These are phyloP conservation scores for Albifimbria verrucaria DNA, from an alignment of 2,329 filamentous ascomycete species.

Conservation along the genomic window DNA sequence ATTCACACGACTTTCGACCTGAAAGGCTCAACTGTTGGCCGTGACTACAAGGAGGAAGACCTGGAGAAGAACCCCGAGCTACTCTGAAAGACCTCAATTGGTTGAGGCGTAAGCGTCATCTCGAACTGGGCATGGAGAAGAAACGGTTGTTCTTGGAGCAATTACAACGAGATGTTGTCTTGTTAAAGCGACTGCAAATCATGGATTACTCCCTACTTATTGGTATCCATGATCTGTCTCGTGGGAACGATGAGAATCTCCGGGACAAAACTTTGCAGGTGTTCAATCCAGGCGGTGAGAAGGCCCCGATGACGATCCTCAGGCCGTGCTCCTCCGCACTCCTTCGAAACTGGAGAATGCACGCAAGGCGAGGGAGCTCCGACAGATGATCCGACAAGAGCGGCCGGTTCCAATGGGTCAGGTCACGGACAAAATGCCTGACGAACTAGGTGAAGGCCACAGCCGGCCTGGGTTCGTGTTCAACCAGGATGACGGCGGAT, in stretches of 20 bases:
- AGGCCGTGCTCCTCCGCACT: conserved; percentile 73
- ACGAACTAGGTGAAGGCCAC: conserved; percentile 75
- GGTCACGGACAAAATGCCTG: conserved; percentile 80
- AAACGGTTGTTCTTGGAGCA: conserved; percentile 86
- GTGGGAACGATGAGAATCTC: conserved; percentile 93
- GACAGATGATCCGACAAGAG: conserved; percentile 89
- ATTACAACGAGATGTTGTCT: conserved; percentile 78
- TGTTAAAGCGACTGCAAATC: conserved; percentile 86
- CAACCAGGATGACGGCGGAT: conserved; percentile 90
- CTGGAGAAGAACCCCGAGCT: conserved; percentile 85
- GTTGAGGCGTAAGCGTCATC: conserved; percentile 77
- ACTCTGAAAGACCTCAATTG: conserved; percentile 97
- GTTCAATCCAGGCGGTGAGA: conserved; percentile 82
- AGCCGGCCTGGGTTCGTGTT: conserved; percentile 74
- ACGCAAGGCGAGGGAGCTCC: conserved; percentile 83
- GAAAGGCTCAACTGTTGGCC: conserved; percentile 92
- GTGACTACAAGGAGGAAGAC: conserved; percentile 87
- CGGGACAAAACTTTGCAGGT: conserved; percentile 86
- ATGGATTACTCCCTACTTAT: conserved; percentile 98
- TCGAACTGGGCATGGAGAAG: conserved; percentile 87
- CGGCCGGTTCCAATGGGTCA: conserved; percentile 91
- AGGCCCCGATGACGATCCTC: conserved; percentile 54
- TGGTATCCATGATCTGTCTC: conserved; percentile 85
- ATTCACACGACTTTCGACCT: conserved; percentile 97
- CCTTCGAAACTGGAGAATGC: conserved; percentile 91